Conservation (phyloP, 2,329 filamentous ascomycete species). For the Diaporthe ampelina region DNA sequence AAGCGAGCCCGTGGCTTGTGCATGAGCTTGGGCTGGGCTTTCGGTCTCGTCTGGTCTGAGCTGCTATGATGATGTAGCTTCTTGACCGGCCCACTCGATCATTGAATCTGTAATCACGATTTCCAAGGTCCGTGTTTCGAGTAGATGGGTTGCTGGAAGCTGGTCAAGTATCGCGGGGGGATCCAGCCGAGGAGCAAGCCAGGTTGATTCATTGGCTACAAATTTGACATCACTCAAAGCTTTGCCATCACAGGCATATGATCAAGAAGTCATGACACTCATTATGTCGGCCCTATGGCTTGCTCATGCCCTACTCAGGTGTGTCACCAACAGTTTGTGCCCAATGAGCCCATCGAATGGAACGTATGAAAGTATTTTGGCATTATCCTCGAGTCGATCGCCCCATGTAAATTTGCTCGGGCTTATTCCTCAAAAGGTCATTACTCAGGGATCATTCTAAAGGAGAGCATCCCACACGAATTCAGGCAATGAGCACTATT, state of each 20-base stretch:
- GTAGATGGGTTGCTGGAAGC: too few relatives aligned
- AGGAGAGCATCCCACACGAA: not conserved
- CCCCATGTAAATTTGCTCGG: not conserved
- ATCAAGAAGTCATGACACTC: not conserved
- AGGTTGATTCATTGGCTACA: not conserved
- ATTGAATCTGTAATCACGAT: not conserved
- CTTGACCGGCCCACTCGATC: not conserved
- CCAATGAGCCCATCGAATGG: too few relatives aligned
- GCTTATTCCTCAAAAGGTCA: not conserved
- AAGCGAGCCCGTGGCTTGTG: not conserved
- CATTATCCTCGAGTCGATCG: not conserved
- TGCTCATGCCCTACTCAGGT: not conserved
- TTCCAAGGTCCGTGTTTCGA: not conserved
- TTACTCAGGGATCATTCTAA: too few relatives aligned
- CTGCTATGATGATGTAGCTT: not conserved
- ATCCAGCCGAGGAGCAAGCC: not conserved
- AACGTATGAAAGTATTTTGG: not conserved
- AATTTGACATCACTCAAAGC: not conserved
- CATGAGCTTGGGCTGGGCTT: not conserved
- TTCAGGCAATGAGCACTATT: not conserved
- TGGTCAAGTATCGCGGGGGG: not conserved
- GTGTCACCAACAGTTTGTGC: too few relatives aligned
- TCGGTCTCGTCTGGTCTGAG: too few relatives aligned
- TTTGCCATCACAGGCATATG: not conserved
- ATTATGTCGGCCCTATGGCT: not conserved